Conservation (phyloP, 2,329 filamentous ascomycete species). For the Ophiostoma piceae region DNA sequence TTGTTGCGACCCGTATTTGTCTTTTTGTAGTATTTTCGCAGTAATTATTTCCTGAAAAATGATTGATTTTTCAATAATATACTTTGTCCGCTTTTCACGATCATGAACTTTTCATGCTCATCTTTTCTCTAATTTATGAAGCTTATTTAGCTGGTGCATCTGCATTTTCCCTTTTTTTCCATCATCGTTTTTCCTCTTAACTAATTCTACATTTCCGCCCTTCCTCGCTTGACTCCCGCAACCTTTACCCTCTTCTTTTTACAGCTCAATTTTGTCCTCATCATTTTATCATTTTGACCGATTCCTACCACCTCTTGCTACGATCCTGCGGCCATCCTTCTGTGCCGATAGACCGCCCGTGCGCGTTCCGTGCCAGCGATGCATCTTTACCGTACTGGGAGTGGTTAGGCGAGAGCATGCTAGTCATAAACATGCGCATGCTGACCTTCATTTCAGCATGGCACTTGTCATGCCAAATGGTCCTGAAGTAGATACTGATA, state of each 20-base stretch:
- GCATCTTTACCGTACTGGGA: background rate
- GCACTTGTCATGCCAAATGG: background rate
- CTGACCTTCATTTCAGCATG: background rate
- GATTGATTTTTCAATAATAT: background rate
- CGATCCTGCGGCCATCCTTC: background rate
- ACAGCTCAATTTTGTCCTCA: background rate
- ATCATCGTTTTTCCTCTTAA: background rate
- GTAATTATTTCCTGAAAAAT: background rate
- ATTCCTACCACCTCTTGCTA: background rate
- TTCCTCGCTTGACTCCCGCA: slow-evolving; percentile 6
- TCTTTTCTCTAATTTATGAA: background rate
- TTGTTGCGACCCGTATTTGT: background rate
- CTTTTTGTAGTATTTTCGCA: background rate
- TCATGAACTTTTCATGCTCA: background rate
- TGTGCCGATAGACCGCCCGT: background rate
- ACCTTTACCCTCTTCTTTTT: background rate
- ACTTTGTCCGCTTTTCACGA: background rate
- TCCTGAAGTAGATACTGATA: background rate
- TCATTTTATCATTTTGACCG: background rate
- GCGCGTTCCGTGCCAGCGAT: background rate
- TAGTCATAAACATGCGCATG: background rate
- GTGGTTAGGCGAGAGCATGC: background rate
- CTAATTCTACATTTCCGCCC: background rate
- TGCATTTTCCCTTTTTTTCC: background rate
- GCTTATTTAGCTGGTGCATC: background rate